Conservation (phyloP, 306 rosid species). For the Sicyos edulis region DNA sequence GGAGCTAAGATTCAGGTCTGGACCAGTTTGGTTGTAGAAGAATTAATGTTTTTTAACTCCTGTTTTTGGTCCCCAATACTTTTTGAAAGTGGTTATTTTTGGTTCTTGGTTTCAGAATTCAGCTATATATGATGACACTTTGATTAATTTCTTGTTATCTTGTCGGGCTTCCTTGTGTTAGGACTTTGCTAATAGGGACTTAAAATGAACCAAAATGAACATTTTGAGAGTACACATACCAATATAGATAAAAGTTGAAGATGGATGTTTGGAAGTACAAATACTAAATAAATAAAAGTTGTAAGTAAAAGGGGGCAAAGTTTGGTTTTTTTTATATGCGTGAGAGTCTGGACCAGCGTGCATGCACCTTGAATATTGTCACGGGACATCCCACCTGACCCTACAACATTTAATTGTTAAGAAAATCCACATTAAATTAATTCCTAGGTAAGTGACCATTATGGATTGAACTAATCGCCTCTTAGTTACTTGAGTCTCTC, state of each 20-base stretch:
- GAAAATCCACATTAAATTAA: too few relatives aligned
- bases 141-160: not conserved
- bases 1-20: not conserved
- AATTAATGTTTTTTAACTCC: not conserved
- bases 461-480: too few relatives aligned
- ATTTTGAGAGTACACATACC: not conserved
- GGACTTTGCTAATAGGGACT: not conserved
- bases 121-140: not conserved
- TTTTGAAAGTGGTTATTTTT: not conserved
- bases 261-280: not conserved
- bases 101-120: not conserved
- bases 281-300: too few relatives aligned
- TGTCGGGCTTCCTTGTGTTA: not conserved
- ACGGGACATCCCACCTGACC: too few relatives aligned
- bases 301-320: not conserved
- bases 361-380: too few relatives aligned
- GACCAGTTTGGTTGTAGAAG: not conserved
- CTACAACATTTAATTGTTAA: too few relatives aligned
- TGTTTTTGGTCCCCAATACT: not conserved
- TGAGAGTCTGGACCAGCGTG: too few relatives aligned
- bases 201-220: not conserved
- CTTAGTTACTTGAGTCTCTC: too few relatives aligned
- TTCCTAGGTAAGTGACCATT: too few relatives aligned
- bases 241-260: not conserved
- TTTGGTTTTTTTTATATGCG: not conserved